A percentile compares a stretch with the other conserved stretches of the same genome.
These are phyloP conservation scores for Parmelia sp. DNA, from an alignment of 495 filamentous ascomycete species.

Conservation along the genomic window DNA sequence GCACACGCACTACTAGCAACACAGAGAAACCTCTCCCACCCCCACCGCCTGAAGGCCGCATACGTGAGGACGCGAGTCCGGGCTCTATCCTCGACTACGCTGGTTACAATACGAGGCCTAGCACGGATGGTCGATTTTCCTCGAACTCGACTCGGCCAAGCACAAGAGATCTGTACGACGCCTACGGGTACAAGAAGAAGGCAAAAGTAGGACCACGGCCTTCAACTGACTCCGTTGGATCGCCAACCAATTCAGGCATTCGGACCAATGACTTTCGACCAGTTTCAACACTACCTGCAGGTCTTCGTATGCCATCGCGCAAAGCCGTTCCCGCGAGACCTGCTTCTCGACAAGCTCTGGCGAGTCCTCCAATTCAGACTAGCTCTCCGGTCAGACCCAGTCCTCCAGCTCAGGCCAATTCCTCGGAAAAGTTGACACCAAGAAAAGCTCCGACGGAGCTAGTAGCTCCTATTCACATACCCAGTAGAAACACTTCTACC, in stretches of 20 bases:
- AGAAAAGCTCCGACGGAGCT: constrained; percentile 44
- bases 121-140: constrained; percentile 36
- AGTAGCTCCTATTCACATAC: constrained; percentile 26
- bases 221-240: constrained; percentile 59
- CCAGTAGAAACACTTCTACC: constrained; percentile 32
- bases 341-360: constrained; percentile 37
- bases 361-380: constrained; percentile 25
- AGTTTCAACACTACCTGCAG: constrained; percentile 59
- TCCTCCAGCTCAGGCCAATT: constrained; percentile 26
- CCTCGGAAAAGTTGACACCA: constrained; percentile 29
- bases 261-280: constrained; percentile 53
- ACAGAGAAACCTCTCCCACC: constrained; percentile 26
- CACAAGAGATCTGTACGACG: constrained; percentile 54
- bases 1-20: constrained; percentile 16
- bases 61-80: neutral
- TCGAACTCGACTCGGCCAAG: constrained; percentile 61
- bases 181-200: constrained; percentile 56
- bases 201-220: constrained; percentile 81
- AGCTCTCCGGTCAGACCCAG: neutral
- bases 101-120: constrained; percentile 16
- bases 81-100: constrained; percentile 13
- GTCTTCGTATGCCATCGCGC: constrained; percentile 43
- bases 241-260: constrained; percentile 53
- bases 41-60: constrained; percentile 12
- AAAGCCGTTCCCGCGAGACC: constrained; percentile 37